A percentile compares a stretch with the other conserved stretches of the same genome.
These are phyloP conservation scores for Clonostachys rosea DNA, from an alignment of 2,329 filamentous ascomycete genomes.

Conservation along the genomic window DNA sequence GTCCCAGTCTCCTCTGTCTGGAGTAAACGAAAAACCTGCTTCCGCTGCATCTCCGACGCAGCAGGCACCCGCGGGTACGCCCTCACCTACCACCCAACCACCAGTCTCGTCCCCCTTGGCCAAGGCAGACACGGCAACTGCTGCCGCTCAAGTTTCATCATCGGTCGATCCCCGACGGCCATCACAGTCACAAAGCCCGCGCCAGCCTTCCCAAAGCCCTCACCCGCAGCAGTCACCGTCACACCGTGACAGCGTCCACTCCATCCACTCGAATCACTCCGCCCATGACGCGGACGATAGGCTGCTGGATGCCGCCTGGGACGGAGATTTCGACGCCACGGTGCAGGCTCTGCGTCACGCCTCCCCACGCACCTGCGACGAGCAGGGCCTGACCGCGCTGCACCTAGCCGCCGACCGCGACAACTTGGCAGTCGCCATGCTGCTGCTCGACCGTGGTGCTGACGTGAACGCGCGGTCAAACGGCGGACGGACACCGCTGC, in stretches of 20 bases:
- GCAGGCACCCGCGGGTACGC: no score
- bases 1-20: no score
- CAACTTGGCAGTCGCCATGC: slow-evolving; percentile 22
- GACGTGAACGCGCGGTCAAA: slow-evolving; percentile 16
- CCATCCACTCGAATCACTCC: slow-evolving; percentile 4
- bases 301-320: slow-evolving; percentile 24
- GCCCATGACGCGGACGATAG: slow-evolving; percentile 8
- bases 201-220: no score
- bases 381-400: slow-evolving; percentile 18
- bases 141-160: no score
- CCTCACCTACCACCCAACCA: no score
- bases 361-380: slow-evolving; percentile 15
- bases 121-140: no score
- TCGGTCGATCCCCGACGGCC: no score
- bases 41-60: no score
- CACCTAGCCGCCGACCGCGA: slow-evolving; percentile 23
- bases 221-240: neutral
- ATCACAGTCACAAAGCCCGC: no score
- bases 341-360: slow-evolving; percentile 13
- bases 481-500: slow-evolving; percentile 20
- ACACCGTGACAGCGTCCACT: neutral
- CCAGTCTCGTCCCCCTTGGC: no score
- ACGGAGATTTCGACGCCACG: slow-evolving; percentile 17
- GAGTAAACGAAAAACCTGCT: no score
- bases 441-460: slow-evolving; percentile 19